Base-by-base conservation (phyloP, 108 stramenopile species). In the Skeletonema potamos region DNA sequence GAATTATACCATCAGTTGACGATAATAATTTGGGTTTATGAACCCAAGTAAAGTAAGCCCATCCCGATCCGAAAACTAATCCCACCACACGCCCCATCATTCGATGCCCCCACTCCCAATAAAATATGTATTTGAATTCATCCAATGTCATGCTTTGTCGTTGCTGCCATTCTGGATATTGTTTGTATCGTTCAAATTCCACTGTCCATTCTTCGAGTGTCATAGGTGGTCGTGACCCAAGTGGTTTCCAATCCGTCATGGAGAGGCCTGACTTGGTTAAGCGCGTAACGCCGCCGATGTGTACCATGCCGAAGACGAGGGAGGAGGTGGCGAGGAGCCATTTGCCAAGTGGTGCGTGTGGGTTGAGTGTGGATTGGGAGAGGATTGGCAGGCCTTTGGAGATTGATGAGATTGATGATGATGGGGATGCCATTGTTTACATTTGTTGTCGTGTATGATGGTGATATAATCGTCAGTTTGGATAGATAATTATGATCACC, bases 51-150 rank as follows among this genome's bases (percentile, higher is more conserved):
- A 98, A 98, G 80, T 96, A 96, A 20, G 85, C 74, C 81, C 96
- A 91, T 0, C 97, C 97, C 9, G 87, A 66, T 20, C 74, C 89
- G 81, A 97, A 99, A 18, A 84, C 79, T 26, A 97, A 67, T 6
- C 99, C 99, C 12, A 99, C 89, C 9, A 86, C 66, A 33, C 98
- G 72, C 27, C 99, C 99, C 57, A 98, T 77, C 98, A 99, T 99
- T 5, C 99, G 82, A 86, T 99, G 99, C 30, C 96, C 96, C 81
- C 96, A 99, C 85, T 99, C 97, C 97, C 97, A 98, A 33, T 83
- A 98, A 68, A 94, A 99, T 51, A 99, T 99, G 62, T 81, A 94
- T 79, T 99, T 96, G 82, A 99, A 99, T 54, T 99, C 99, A 6
- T 97, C 97, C 36, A 99, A 60, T 0, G 92, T 97, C 98, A 99